Evolutionary conservation across 1,284 basidiomycete species (phyloP), one percentile per base, ranked within the genome.

Genomic region (Chalciporus sp.): DNA sequence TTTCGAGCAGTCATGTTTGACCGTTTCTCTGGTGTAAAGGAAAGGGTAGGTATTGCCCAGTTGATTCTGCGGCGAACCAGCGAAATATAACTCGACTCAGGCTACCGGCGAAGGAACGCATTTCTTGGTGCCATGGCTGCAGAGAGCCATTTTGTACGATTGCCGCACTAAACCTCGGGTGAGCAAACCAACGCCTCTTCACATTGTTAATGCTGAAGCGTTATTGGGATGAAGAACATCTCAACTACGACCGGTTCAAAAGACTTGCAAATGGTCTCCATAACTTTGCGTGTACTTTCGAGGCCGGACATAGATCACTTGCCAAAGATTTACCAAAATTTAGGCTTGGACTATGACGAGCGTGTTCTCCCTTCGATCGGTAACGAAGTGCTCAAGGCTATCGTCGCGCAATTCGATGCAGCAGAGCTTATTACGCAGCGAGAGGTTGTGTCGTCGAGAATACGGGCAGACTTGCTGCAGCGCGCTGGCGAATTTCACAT

Each of bases 1-100:
- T 95, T 90, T 75, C 83, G 92, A 52, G 96, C 97, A 27, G 96
- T 99, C 64, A 95, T 99, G 88, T 99, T 99, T 74, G 96, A 99
- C 76, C 84, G 96, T 66, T 99, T 99, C 74, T 84, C 88, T 52
- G 97, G 97, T 73, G 95, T 98, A 46, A 88, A 88, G 74, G 81
- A 88, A 61, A 75, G 82, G 75, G 92, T 89, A 60, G 59, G 77
- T 60, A 44, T 20, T 9, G 9, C 9, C 7, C 35, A n/a, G n/a
- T 7, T 37, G n/a, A 8, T 37, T 37, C n/a, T 37, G 35, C 35
- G 35, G 17, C 16, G 6, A 7, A 37, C 6, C n/a, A 8, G 0
- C 20, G 16, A 20, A 33, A 49, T 31, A 1, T 17, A 41, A 42
- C 17, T 20, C 23, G 42, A 47, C 51, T 23, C 60, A 94, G 92